Percentiles rank a stretch among this genome's conserved stretches.
Evolutionary conservation across 2,329 filamentous ascomycete species (phyloP).

Genomic region (Fusarium euwallaceae): DNA sequence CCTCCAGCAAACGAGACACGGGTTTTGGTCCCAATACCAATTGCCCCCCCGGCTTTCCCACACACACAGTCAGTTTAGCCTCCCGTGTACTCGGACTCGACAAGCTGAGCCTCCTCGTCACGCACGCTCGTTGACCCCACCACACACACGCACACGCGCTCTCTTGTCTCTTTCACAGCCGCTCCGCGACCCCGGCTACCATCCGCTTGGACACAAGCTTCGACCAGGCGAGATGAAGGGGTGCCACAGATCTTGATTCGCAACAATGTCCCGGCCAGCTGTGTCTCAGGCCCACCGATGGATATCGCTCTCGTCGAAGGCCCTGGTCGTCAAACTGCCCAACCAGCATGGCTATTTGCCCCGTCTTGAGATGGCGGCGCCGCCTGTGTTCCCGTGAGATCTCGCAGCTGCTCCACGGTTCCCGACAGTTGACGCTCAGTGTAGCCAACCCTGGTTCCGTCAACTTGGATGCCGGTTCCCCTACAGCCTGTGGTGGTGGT

Average conservation of each 20-base stretch:
- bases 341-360: constrained; percentile 41
- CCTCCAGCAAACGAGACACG: not conserved
- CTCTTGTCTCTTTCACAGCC: constrained; percentile 29
- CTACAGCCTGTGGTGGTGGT: constrained; percentile 40
- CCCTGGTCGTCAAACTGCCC: constrained; percentile 44
- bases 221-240: constrained; percentile 54
- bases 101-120: constrained; percentile 40
- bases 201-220: constrained; percentile 46
- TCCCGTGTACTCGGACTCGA: constrained; percentile 28
- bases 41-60: constrained; percentile 19
- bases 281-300: constrained; percentile 44
- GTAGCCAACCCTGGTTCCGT: constrained; percentile 48
- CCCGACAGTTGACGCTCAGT: constrained; percentile 44
- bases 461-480: constrained; percentile 51
- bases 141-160: constrained; percentile 27
- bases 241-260: constrained; percentile 57
- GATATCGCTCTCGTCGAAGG: constrained; percentile 31
- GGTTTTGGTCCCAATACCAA: not conserved
- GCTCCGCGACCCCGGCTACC: constrained; percentile 33
- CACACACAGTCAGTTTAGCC: constrained; percentile 19
- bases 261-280: constrained; percentile 52
- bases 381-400: constrained; percentile 48
- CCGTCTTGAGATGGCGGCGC: constrained; percentile 49
- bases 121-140: constrained; percentile 11
- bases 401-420: constrained; percentile 48